Base-by-base conservation (phyloP, 2,329 filamentous ascomycete genomes). In the Ophiostoma fasciatum region DNA sequence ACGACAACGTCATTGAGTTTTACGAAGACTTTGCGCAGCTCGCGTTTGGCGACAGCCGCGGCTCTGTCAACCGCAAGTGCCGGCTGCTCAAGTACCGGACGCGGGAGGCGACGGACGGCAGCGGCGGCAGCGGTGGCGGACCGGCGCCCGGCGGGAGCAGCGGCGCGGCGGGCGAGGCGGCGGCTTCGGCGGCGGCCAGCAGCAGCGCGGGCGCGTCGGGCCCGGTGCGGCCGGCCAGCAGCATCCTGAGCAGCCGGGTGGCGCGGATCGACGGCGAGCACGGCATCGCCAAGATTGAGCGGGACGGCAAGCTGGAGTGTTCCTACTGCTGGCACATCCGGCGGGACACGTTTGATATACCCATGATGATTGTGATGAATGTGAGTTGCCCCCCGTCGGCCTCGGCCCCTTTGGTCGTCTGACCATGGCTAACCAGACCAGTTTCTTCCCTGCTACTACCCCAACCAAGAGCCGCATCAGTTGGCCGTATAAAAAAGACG, bases 251-350 rank as follows among this genome's bases (percentile, higher is more conserved):
- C 49, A 71, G 60, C 47, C 60, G 71, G 27, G 71, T 76, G 23
- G 70, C 69, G 3, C 67, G 67, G 42, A 77, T 78, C 46, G 74
- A 74, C 47, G 74, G 78, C 37, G 78, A 84, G 56, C 71, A 81
- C 43, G 85, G 82, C 9, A 88, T 93, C 57, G 80, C 80, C 37
- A 74, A 76, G 50, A 69, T 94, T 12, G 83, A 82, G 51, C 80
- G 75, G 52, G 85, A 93, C 50, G 88, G 87, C 36, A 87, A 90
- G 58, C 81, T 96, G 39, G 82, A 93, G 53, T 94, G 87, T 62
- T 85, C 82, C 49, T 94, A 92, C 60, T 93, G 83, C 62, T 96
- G 88, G 87, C 88, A 83, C 44, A 87, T 96, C 43, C 94, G 94
- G 62, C 71, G 88, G 44, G 90, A 98, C 57, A 83, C 90, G 28